A percentile compares a stretch with the other conserved stretches of the same genome.
Evolutionary conservation across 768 basidiomycete species (phyloP).

Genomic region (Tricholoma sp.): DNA sequence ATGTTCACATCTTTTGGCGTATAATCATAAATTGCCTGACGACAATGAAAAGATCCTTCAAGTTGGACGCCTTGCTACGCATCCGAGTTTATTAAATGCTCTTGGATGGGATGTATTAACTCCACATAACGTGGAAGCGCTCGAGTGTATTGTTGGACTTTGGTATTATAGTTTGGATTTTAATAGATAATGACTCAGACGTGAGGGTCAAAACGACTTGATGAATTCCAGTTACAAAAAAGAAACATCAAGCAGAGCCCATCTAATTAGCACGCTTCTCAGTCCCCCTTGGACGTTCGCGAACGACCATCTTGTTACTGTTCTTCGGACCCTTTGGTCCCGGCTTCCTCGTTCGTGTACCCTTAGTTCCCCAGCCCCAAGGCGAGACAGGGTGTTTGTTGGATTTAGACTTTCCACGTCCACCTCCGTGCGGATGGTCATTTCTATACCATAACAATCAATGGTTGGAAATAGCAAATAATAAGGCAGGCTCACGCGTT

Average conservation of each 20-base stretch:
- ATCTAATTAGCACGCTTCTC: conserved; percentile 41
- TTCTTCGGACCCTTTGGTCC: conserved; percentile 88
- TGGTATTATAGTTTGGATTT: no score
- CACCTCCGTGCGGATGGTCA: conserved; percentile 96
- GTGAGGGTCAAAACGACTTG: not conserved
- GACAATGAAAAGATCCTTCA: no score
- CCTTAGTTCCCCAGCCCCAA: conserved; percentile 92
- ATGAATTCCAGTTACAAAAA: conserved; percentile 5
- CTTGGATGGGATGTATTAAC: no score
- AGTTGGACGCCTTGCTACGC: no score
- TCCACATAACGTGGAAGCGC: no score
- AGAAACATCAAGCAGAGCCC: conserved; percentile 6
- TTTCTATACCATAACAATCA: conserved; percentile 36
- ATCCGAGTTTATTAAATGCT: no score
- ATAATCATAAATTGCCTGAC: not conserved
- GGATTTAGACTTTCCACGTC: conserved; percentile 96
- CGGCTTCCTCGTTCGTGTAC: conserved; percentile 88
- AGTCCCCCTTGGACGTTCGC: conserved; percentile 76
- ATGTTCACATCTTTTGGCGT: not conserved
- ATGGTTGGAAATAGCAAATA: not conserved
- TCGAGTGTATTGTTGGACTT: no score
- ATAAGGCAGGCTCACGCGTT: conserved; percentile 63
- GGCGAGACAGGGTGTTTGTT: conserved; percentile 90
- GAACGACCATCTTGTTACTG: conserved; percentile 79
- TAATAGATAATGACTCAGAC: not conserved